phyloP scores from a whole-genome alignment of 208 protist genomes.

The Borovskyia barvae region DNA sequence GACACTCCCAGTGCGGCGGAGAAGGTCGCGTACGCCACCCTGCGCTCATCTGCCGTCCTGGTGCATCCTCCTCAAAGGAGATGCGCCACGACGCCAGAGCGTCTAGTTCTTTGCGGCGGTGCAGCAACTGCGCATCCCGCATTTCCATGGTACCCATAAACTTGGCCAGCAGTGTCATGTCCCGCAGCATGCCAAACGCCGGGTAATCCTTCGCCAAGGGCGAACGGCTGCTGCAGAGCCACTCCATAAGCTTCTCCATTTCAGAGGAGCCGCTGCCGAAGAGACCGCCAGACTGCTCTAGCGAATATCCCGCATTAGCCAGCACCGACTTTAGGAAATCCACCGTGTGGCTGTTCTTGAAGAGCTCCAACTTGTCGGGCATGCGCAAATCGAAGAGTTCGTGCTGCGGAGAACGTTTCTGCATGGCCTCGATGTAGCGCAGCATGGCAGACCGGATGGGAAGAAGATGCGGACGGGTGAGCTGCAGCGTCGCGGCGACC shows the following conservation, averaged over 20 bases:
- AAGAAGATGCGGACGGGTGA: conserved; percentile 51
- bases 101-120: conserved; percentile 56
- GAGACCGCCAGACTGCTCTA: conserved; percentile 46
- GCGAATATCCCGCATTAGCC: conserved; percentile 48
- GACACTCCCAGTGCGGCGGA: conserved; percentile 60
- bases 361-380: conserved; percentile 78
- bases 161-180: conserved; percentile 75
- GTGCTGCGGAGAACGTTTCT: conserved; percentile 5
- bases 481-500: conserved; percentile 52
- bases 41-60: conserved; percentile 67
- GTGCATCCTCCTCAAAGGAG: conserved; percentile 76
- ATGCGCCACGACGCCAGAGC: conserved; percentile 65
- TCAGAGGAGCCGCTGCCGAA: conserved; percentile 29
- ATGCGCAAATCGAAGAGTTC: conserved; percentile 76
- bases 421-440: conserved; percentile 53
- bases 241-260: conserved; percentile 82
- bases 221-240: conserved; percentile 56
- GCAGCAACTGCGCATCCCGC: conserved; percentile 66
- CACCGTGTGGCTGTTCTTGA: conserved; percentile 58
- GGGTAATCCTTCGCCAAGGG: conserved; percentile 57
- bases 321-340: conserved; percentile 58
- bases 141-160: conserved; percentile 85
- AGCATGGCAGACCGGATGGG: conserved; percentile 47
- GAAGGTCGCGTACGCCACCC: conserved; percentile 65
- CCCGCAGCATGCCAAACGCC: conserved; percentile 56